These are phyloP conservation scores for Wolfiporia cocos DNA, from an alignment of 1,284 basidiomycete genomes.

Conservation along the genomic window DNA sequence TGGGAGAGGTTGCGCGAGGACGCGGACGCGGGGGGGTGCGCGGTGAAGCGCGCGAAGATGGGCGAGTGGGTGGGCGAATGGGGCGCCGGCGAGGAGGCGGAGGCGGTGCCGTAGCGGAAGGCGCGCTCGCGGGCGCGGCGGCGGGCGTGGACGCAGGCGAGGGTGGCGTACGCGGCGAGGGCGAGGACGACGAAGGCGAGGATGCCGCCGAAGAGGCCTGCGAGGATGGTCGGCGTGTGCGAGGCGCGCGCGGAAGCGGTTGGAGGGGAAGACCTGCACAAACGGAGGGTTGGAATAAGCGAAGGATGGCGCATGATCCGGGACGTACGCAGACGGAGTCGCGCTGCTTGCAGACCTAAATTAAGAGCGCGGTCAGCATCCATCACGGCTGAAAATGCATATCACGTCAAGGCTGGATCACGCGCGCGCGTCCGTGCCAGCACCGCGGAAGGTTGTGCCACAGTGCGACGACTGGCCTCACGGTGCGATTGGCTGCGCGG, in stretches of 20 bases:
- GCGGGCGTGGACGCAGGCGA: conserved; percentile 11
- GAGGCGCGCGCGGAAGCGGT: neutral
- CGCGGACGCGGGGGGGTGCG: neutral
- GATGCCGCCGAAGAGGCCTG: conserved; percentile 17
- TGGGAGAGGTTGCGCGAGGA: neutral
- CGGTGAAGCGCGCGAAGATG: conserved; percentile 1
- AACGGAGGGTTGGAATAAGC: neutral
- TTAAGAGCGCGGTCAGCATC: no score
- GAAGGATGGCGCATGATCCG: neutral
- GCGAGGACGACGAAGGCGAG: conserved; percentile 13
- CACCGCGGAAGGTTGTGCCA: no score
- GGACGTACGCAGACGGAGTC: neutral
- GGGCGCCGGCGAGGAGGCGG: conserved; percentile 12
- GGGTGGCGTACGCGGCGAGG: conserved; percentile 10
- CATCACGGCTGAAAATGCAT: no score
- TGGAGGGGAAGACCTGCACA: neutral
- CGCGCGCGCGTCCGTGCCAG: no score
- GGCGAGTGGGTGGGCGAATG: conserved; percentile 3
- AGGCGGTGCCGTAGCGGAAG: conserved; percentile 17
- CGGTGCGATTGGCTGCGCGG: no score
- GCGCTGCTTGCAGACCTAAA: neutral
- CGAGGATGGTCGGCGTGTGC: conserved; percentile 15
- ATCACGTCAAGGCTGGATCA: no score
- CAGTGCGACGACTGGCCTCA: no score
- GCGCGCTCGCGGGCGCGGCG: conserved; percentile 15